These are phyloP conservation scores for Tricholoma sp. DNA, from an alignment of 768 basidiomycete species.

Conservation along the genomic window DNA sequence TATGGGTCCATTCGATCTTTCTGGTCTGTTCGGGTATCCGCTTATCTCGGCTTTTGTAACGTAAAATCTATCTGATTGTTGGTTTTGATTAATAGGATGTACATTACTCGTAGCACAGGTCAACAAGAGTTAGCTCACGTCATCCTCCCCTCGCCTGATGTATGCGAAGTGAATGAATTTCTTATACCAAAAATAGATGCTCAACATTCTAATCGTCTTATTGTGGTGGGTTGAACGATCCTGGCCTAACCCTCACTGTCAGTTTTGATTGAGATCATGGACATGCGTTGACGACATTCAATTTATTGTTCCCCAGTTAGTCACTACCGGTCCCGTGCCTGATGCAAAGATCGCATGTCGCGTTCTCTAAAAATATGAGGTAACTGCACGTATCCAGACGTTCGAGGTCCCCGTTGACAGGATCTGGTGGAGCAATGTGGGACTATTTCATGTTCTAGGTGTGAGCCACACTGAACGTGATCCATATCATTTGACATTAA, in stretches of 20 bases:
- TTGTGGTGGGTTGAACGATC: not conserved
- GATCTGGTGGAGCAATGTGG: not conserved
- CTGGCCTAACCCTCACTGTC: not conserved
- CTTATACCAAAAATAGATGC: not conserved
- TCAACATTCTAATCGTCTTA: not conserved
- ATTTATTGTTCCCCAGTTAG: not conserved
- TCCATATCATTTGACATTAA: conserved; percentile 8
- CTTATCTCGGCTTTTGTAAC: not conserved
- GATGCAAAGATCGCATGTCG: not conserved
- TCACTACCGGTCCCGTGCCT: not conserved
- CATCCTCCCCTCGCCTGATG: not conserved
- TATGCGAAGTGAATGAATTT: not conserved
- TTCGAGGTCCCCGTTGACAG: not conserved
- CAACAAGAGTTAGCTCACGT: not conserved
- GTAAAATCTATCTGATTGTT: conserved; percentile 3
- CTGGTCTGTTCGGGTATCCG: conserved; percentile 1
- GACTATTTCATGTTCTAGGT: not conserved
- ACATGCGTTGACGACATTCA: not conserved
- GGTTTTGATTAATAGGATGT: conserved; percentile 5
- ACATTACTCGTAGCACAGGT: conserved; percentile 1
- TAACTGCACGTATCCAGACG: not conserved
- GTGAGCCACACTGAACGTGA: not conserved
- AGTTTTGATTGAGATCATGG: not conserved
- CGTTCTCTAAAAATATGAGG: not conserved
- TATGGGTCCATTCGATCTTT: not conserved